Evolutionary conservation across 2,329 filamentous ascomycete species (phyloP).

Genomic region (Canariomyces notabilis): DNA sequence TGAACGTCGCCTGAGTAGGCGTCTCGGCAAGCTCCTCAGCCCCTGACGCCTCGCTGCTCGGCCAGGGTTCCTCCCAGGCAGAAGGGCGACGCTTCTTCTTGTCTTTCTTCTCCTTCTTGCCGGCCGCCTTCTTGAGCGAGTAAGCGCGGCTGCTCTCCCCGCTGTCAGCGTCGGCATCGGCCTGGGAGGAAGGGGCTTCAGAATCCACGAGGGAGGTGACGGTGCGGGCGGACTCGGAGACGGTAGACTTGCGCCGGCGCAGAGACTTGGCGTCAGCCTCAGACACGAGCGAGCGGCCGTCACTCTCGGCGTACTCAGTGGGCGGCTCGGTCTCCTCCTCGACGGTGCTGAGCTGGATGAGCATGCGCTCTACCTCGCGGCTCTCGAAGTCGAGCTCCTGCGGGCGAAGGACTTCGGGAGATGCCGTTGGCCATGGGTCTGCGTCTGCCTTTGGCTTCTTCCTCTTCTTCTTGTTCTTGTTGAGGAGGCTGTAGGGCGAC

Average conservation of each 20-base stretch:
- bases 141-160: slow-evolving; percentile 4
- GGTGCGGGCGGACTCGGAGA: slow-evolving; percentile 10
- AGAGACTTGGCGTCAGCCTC: slow-evolving; percentile 2
- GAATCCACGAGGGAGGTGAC: slow-evolving; percentile 7
- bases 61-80: slow-evolving; percentile 13
- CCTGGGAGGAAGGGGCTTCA: background rate
- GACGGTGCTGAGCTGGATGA: slow-evolving; percentile 19
- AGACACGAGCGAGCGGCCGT: slow-evolving; percentile 10
- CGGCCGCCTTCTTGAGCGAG: slow-evolving; percentile 13
- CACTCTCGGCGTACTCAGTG: slow-evolving; percentile 13
- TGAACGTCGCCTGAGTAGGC: slow-evolving; percentile 6
- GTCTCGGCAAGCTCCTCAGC: slow-evolving; percentile 9
- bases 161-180: slow-evolving; percentile 1
- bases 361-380: slow-evolving; percentile 10
- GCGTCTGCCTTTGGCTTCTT: slow-evolving; percentile 15
- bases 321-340: slow-evolving; percentile 18
- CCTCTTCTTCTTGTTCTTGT: slow-evolving; percentile 16
- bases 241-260: slow-evolving; percentile 5
- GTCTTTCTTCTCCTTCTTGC: slow-evolving; percentile 27
- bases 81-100: slow-evolving; percentile 11
- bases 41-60: slow-evolving; percentile 15
- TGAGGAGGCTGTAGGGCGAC: slow-evolving; percentile 18
- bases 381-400: slow-evolving; percentile 9
- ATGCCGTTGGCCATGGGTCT: slow-evolving; percentile 15
- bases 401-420: background rate